Evolutionary conservation across 768 basidiomycete species (phyloP).

Genomic region (Mrakia frigida): DNA sequence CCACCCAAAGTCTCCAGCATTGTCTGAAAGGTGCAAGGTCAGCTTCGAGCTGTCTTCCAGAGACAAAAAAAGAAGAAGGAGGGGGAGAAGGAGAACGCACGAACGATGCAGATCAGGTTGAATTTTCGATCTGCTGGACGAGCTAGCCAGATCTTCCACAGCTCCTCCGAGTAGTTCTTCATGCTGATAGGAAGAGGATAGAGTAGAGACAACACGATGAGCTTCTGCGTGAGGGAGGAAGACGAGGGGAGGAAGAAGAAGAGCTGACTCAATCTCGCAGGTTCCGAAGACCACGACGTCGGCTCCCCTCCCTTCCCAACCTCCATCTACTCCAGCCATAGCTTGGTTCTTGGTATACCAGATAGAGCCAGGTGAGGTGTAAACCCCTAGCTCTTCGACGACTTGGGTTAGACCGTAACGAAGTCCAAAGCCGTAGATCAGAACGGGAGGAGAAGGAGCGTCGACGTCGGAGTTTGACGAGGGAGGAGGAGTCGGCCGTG

Average conservation of each 20-base stretch:
- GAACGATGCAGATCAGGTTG: slow-evolving; percentile 20
- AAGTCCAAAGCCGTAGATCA: not conserved
- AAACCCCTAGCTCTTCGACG: not conserved
- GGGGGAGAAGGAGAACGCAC: not conserved
- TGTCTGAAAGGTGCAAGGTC: not conserved
- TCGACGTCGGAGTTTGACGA: not conserved
- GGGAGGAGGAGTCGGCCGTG: not conserved
- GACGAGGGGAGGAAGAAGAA: not conserved
- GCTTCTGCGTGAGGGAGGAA: not conserved
- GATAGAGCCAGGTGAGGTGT: not conserved
- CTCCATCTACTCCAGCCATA: not conserved
- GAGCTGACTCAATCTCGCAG: slow-evolving; percentile 24
- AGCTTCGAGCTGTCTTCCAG: not conserved
- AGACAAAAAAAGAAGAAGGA: not conserved
- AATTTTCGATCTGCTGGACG: slow-evolving; percentile 19
- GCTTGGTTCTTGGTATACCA: not conserved
- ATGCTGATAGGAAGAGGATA: not conserved
- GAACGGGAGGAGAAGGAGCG: not conserved
- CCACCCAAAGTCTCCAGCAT: slow-evolving; percentile 13
- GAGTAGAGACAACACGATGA: not conserved
- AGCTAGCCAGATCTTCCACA: slow-evolving; percentile 16
- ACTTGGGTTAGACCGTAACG: slow-evolving; percentile 8
- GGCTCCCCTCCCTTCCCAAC: slow-evolving; percentile 12
- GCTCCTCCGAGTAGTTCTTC: slow-evolving; percentile 7
- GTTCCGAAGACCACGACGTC: slow-evolving; percentile 17